These are phyloP conservation scores for Phalaenopsis hybrid DNA, from an alignment of 116 monocot genomes.

Conservation along the genomic window DNA sequence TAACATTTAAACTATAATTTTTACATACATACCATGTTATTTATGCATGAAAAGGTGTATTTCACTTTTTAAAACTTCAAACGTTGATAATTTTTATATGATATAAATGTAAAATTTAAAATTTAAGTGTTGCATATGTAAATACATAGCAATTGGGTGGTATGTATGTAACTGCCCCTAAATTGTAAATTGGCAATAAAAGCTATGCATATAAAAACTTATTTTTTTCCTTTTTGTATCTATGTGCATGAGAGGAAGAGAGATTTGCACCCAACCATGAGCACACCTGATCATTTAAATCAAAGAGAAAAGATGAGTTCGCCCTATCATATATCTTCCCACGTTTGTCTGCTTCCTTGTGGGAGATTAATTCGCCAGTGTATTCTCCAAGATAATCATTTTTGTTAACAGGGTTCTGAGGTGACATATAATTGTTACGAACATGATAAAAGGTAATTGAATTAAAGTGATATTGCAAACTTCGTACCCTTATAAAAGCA, in stretches of 20 bases:
- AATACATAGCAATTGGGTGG: too few species aligned
- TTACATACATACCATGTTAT: too few species aligned
- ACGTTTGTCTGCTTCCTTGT: conserved; percentile 97
- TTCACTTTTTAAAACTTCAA: too few species aligned
- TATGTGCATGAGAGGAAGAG: background rate
- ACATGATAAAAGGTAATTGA: background rate
- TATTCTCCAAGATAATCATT: conserved; percentile 99
- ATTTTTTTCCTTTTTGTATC: background rate
- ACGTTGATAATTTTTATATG: too few species aligned
- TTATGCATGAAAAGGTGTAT: too few species aligned
- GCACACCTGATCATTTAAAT: conserved; percentile 94
- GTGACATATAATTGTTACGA: background rate
- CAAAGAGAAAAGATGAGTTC: conserved; percentile 98
- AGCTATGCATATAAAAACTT: background rate
- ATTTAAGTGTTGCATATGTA: too few species aligned
- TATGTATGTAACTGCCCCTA: too few species aligned
- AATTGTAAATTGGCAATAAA: background rate
- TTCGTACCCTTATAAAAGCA: conserved; percentile 81
- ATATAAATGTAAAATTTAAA: too few species aligned
- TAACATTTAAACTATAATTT: too few species aligned
- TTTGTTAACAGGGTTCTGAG: conserved; percentile 87
- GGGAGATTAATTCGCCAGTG: conserved; percentile 93
- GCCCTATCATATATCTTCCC: conserved; percentile 98
- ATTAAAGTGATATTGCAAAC: background rate
- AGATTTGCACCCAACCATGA: background rate